Base-by-base conservation (phyloP, 495 filamentous ascomycete species). In the Hamigera avellanea region DNA sequence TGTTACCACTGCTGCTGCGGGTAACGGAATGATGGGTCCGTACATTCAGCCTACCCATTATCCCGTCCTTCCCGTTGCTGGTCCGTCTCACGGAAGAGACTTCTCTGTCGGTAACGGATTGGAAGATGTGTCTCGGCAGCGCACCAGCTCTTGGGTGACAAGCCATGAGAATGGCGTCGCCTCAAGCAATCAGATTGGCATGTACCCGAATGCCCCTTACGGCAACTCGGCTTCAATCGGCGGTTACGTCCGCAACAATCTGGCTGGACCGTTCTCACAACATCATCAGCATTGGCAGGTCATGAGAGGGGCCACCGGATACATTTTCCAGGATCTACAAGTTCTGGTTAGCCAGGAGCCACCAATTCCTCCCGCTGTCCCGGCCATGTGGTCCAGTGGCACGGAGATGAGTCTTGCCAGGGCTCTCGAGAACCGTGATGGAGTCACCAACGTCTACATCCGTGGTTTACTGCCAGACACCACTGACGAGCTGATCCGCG, bases 391-490 rank as follows among this genome's bases (percentile, higher is more conserved):
- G 63, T 81, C 79, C 30, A 75, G 72, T 49, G 78, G 65, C 36
- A 76, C 75, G 49, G 84, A 70, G 60, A 69, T 80, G 53, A 84
- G 83, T 21, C 74, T 95, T 19, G 85, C 88, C 43, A 86, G 94
- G 60, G 86, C 86, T 47, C 67, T 96, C 32, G 82, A 93, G 55
- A 96, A 96, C 46, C 81, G 82, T 26, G 83, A 75, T 52, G 81
- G 64, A 47, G 88, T 73, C 67, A 96, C 73, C 33, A 99, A 99
- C 46, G 89, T 99, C 43, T 99, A 99, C 63, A 93, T 99, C 41
- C 81, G 91, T 36, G 91, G 91, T 12, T 78, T 99, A 34, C 83
- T 85, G 31, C 93, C 93, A 0, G 83, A 91, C 46, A 96, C 89
- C 0, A 87, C 89, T 34, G 91, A 99, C 54, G 83, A 93, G 33